A percentile compares a stretch with the other conserved stretches of the same genome.
Conservation (phyloP, 208 protist species). For the Trypanosoma mega region DNA sequence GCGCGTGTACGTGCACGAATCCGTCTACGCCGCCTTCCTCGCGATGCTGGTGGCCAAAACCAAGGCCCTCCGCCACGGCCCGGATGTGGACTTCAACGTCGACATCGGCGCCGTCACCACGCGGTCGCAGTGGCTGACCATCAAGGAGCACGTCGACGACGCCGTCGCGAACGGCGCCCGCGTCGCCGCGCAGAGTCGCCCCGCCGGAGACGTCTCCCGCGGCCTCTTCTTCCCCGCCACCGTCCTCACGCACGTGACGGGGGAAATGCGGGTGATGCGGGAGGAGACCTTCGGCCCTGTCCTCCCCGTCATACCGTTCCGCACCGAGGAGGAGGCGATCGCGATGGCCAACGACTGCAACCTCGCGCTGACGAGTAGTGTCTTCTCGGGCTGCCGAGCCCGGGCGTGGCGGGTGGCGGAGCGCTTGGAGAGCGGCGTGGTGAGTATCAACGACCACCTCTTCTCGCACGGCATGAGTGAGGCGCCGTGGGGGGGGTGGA, state of each 20-base stretch:
- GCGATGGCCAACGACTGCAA: slow-evolving; percentile 65
- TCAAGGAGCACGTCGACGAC: slow-evolving; percentile 66
- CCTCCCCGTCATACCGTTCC: slow-evolving; percentile 70
- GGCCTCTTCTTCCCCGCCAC: slow-evolving; percentile 86
- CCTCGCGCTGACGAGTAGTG: slow-evolving; percentile 76
- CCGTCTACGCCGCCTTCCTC: slow-evolving; percentile 73
- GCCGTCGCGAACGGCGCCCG: slow-evolving; percentile 57
- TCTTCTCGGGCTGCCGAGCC: slow-evolving; percentile 55
- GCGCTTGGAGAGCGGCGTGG: slow-evolving; percentile 72
- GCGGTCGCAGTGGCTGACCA: slow-evolving; percentile 49
- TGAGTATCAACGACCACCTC: slow-evolving; percentile 84
- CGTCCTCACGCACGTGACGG: slow-evolving; percentile 70
- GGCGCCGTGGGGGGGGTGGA: slow-evolving; percentile 89
- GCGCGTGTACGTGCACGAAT: slow-evolving; percentile 70
- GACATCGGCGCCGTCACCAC: slow-evolving; percentile 79
- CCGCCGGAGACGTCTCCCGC: slow-evolving; percentile 36
- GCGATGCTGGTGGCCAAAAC: slow-evolving; percentile 63
- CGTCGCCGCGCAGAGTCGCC: slow-evolving; percentile 69
- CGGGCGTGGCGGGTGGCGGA: slow-evolving; percentile 39
- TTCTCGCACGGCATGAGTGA: slow-evolving; percentile 64
- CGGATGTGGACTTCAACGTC: slow-evolving; percentile 51
- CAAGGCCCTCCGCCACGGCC: slow-evolving; percentile 66
- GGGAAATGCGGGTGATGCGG: slow-evolving; percentile 77
- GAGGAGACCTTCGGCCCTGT: slow-evolving; percentile 95
- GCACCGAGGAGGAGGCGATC: slow-evolving; percentile 77